Evolutionary conservation across 805 yeast species (phyloP), one percentile per base, ranked within the genome.

Genomic region (Schizosaccharomyces osmophilus): DNA sequence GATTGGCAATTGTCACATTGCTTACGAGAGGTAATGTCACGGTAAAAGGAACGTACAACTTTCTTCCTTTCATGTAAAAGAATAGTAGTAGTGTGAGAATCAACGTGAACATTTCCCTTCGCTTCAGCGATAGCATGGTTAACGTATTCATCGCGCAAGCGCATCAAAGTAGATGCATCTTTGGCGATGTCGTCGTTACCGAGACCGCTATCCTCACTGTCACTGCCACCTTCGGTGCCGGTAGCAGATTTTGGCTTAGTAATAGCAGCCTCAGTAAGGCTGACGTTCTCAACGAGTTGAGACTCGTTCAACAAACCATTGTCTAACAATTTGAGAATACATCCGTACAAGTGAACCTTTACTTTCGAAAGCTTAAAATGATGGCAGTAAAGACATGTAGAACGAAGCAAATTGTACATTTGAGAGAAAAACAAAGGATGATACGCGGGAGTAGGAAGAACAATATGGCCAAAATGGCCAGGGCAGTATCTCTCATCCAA

Each of bases 381-480:
- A 72, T 87, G 94, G 74, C 99, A 93, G 74, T 82, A 88, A 61
- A 93, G 76, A 78, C 99, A 93, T 22, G 89, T 73, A 57, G 88
- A 78, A 70, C 97, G 79, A 69, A 94, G 76, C 67, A 84, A 82
- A 63, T 86, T 79, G 75, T 83, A 93, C 77, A 93, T 76, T 73
- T 90, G 97, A 69, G 82, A 81, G 80, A 94, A 93, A 69, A 94
- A 93, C 67, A 93, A 74, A 22, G 99, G 97, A 70, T 87, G 90
- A 76, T 87, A 93, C 55, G 87, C 94, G 3, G 97, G 95, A 54
- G 88, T 83, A 5, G 99, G 99, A 65, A 93, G 78, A 71, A 90
- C 97, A 65, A 93, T 88, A 72, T 93, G 98, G 64, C 99, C 99
- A 72, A 88, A 87, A 72, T 93, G 99, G 59, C 99, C 99, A 3